Percentiles rank a stretch among this genome's conserved stretches.
Evolutionary conservation across 1,284 basidiomycete species (phyloP).

Genomic region (Malassezia dermatis): DNA sequence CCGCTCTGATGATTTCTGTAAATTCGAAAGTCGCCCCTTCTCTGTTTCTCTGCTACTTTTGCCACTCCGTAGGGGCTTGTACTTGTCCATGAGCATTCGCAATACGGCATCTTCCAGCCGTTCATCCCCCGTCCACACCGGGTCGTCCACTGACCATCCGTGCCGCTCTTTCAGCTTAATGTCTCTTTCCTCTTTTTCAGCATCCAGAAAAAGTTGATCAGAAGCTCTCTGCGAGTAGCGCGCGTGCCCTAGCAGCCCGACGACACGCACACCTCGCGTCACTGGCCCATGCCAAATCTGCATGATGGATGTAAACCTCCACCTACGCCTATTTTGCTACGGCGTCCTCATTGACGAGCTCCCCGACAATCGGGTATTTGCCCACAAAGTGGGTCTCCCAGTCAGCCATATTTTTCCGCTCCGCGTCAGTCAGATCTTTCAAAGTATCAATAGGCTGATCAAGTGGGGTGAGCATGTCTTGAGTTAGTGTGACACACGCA

Average conservation of each 20-base stretch:
- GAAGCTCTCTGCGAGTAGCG: background rate
- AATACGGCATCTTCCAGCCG: conserved; percentile 32
- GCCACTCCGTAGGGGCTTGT: conserved; percentile 26
- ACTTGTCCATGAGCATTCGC: conserved; percentile 43
- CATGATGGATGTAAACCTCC: background rate
- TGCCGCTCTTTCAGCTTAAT: background rate
- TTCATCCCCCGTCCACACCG: conserved; percentile 37
- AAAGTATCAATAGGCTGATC: conserved; percentile 77
- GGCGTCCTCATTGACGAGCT: conserved; percentile 35
- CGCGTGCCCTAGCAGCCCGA: background rate
- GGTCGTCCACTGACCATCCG: conserved; percentile 13
- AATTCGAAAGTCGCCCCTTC: conserved; percentile 9
- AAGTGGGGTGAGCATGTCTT: conserved; percentile 73
- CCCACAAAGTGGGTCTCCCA: conserved; percentile 38
- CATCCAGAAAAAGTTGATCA: conserved; percentile 9
- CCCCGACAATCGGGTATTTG: conserved; percentile 42
- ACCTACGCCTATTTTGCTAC: background rate
- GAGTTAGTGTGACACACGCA: conserved; percentile 48
- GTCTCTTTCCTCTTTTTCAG: background rate
- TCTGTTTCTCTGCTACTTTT: background rate
- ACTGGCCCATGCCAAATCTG: background rate
- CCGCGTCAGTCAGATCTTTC: conserved; percentile 62
- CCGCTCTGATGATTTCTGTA: conserved; percentile 8
- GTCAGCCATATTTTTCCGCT: conserved; percentile 53
- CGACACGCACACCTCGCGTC: background rate